Evolutionary conservation across 192 early-diverging fungal species (phyloP), one percentile per base, ranked within the genome.

Genomic region (Haplosporangium gracile): DNA sequence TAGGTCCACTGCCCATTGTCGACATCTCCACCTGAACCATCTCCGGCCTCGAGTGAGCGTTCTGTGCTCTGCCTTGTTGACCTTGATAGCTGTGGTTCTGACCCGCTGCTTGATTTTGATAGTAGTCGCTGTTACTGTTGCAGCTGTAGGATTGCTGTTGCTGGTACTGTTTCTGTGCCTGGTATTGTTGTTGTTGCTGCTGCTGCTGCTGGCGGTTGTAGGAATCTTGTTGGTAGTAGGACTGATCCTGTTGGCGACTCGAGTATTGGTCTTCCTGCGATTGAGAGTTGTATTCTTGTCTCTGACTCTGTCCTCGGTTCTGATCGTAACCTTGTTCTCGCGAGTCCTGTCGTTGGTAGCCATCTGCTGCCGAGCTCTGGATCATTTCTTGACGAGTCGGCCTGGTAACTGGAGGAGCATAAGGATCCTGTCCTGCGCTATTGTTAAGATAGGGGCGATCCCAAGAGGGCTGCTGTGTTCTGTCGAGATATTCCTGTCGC

Each of bases 1-100:
- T 70, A n/a, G 15, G 53, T 22, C 40, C 73, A 10, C 1, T 15
- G 29, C 24, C 39, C 65, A 70, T 38, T 8, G 57, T 60, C 13
- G 75, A 77, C 81, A 82, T 77, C 69, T 82, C 75, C 36, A 82
- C 34, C 32, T 82, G 81, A 10, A 72, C 70, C 69, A 68, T 77
- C 29, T 76, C 81, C 6, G 81, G 69, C 15, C 69, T 69, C 42
- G 65, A 29, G 6, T 57, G n/a, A 39, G 36, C 15, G 4, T 32
- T 43, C 29, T 63, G 81, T 22, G 42, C 20, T 5, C 36, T 13
- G 39, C 10, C 29, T 2, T 71, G 43, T 38, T 69, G 60, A 4
- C 26, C 29, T 29, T 65, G 60, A 4, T 65, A 65, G 11, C 10
- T 2, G 11, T 65, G n/a, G 60, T 65, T 65, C 10, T 65, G 29